These are phyloP conservation scores for Thuidium tamariscinum DNA, from an alignment of 225 moss, liverwort and hornwort genomes.

Conservation along the genomic window DNA sequence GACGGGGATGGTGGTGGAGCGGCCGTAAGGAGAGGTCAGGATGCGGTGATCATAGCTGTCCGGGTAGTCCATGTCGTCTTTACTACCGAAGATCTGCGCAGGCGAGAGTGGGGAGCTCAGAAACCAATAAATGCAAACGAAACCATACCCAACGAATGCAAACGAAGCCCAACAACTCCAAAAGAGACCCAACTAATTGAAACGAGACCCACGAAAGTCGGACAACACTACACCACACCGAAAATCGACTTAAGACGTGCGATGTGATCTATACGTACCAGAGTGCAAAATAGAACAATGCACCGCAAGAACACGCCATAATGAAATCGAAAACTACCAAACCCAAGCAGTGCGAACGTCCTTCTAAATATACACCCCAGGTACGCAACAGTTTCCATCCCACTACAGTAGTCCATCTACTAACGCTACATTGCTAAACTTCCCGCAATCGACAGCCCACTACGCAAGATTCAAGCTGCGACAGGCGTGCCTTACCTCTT, in stretches of 20 bases:
- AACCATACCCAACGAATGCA: neutral
- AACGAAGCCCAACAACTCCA: neutral
- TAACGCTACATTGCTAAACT: neutral
- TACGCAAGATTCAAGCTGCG: neutral
- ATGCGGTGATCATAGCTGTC: neutral
- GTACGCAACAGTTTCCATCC: neutral
- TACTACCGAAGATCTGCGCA: slow-evolving; percentile 14
- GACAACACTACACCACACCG: neutral
- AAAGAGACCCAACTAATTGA: neutral
- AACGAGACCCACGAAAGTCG: neutral
- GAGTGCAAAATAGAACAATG: neutral
- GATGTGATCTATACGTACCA: neutral
- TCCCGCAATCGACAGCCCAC: neutral
- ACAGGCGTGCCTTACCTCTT: neutral
- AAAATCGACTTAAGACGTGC: neutral
- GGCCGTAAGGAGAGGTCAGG: neutral
- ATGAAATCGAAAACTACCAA: no score
- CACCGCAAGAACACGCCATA: neutral
- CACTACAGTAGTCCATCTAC: neutral
- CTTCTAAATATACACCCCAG: neutral
- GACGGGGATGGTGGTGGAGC: neutral
- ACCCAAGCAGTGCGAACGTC: neutral
- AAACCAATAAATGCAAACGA: neutral
- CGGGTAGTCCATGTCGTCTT: slow-evolving; percentile 18
- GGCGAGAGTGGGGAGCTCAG: neutral